Evolutionary conservation across 108 stramenopile species (phyloP).

Genomic region (Bacterosira constricta): DNA sequence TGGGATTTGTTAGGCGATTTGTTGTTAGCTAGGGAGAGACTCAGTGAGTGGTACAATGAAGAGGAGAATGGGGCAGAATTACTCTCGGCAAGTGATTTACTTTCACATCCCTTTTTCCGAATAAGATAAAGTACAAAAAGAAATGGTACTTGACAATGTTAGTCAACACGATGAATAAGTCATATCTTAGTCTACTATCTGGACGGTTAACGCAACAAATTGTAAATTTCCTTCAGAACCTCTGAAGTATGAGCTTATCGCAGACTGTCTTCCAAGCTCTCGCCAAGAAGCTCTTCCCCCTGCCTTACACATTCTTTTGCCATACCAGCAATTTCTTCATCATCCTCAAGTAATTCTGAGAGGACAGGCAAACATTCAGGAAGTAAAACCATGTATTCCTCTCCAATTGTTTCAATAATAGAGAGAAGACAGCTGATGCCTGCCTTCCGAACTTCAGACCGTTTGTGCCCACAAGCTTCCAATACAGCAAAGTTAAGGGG

Average conservation of each 20-base stretch:
- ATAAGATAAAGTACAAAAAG: too few relatives aligned
- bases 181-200: too few relatives aligned
- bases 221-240: too few relatives aligned
- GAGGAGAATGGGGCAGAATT: constrained; percentile 33
- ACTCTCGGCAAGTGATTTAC: constrained; percentile 54
- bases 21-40: constrained; percentile 70
- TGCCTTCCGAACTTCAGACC: constrained; percentile 78
- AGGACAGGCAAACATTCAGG: constrained; percentile 90
- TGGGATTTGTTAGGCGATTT: constrained; percentile 74
- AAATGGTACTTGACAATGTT: too few relatives aligned
- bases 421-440: constrained; percentile 78
- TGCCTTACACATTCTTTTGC: constrained; percentile 80
- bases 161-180: too few relatives aligned
- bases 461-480: constrained; percentile 68
- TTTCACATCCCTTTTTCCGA: constrained; percentile 66
- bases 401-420: constrained; percentile 82
- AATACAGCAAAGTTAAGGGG: constrained; percentile 87
- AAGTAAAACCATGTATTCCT: constrained; percentile 92
- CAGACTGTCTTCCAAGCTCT: constrained; percentile 81
- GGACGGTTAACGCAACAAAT: too few relatives aligned
- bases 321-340: constrained; percentile 80
- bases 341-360: constrained; percentile 86
- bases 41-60: constrained; percentile 42
- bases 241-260: constrained; percentile 51
- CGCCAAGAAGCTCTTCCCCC: constrained; percentile 87